Evolutionary conservation across 148 eudicot genomes (phyloP).

Genomic region (Rhododendron ferrugineum): DNA sequence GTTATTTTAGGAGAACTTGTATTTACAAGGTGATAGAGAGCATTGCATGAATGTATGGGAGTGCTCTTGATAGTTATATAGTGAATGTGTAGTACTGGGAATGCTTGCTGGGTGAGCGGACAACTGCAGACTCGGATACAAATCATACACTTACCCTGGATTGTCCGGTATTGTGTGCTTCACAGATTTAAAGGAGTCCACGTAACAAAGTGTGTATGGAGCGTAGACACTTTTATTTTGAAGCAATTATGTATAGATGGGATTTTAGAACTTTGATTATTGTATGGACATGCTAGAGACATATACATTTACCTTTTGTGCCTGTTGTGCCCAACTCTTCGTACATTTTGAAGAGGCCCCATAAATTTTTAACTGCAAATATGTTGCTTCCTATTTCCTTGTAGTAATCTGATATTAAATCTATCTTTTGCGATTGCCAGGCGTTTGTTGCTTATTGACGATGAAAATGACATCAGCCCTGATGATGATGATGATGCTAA

Average conservation of each 20-base stretch:
- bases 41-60: not conserved
- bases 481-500: conserved; percentile 75
- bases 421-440: conserved; percentile 27
- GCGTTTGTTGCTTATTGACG: conserved; percentile 71
- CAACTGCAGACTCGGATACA: no score
- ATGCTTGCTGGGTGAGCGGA: not conserved
- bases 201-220: not conserved
- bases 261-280: not conserved
- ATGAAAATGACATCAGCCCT: conserved; percentile 47
- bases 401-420: not conserved
- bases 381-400: conserved; percentile 12
- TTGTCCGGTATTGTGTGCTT: not conserved
- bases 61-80: not conserved
- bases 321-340: not conserved
- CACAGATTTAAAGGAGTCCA: not conserved
- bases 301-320: not conserved
- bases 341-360: not conserved
- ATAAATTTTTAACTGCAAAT: not conserved
- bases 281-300: not conserved
- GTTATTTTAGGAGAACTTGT: not conserved
- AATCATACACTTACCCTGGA: not conserved
- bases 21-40: not conserved
- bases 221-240: not conserved
- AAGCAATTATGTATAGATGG: not conserved
- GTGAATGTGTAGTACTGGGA: not conserved